phyloP scores from a whole-genome alignment of 2,329 filamentous ascomycete species.

The Botrytis tulipae region DNA sequence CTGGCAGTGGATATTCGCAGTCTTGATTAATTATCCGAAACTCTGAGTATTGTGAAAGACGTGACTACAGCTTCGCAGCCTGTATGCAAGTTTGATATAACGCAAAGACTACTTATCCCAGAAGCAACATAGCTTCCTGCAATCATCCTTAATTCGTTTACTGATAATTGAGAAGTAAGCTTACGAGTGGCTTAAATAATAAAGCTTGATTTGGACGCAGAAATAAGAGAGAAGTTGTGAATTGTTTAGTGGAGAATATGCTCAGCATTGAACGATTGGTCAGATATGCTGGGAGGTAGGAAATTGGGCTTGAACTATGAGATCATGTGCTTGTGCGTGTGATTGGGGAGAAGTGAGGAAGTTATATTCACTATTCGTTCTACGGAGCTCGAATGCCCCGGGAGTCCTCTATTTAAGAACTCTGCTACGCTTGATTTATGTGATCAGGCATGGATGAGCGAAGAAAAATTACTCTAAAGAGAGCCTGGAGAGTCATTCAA shows the following conservation, averaged over 20 bases:
- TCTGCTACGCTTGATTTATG: too few species aligned
- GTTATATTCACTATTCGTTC: background rate
- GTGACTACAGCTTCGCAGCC: too few species aligned
- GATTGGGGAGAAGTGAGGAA: too few species aligned
- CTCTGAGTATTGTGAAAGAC: background rate
- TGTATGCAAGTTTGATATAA: background rate
- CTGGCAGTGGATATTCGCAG: background rate
- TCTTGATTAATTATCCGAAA: rapidly evolving
- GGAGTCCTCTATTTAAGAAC: background rate
- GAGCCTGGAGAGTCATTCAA: background rate
- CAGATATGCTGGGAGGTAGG: background rate
- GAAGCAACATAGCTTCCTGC: too few species aligned
- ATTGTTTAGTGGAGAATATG: background rate
- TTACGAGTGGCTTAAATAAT: background rate
- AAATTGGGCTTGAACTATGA: background rate
- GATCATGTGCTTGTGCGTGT: background rate
- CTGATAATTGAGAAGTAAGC: too few species aligned
- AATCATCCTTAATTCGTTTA: too few species aligned
- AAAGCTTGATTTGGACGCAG: background rate
- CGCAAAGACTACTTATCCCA: background rate
- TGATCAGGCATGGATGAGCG: too few species aligned
- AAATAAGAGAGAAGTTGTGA: background rate
- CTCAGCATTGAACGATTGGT: background rate
- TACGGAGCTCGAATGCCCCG: rapidly evolving
- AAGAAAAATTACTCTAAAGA: too few species aligned